Evolutionary conservation across 2,329 filamentous ascomycete genomes (phyloP).

Genomic region (Cercospora sp.): DNA sequence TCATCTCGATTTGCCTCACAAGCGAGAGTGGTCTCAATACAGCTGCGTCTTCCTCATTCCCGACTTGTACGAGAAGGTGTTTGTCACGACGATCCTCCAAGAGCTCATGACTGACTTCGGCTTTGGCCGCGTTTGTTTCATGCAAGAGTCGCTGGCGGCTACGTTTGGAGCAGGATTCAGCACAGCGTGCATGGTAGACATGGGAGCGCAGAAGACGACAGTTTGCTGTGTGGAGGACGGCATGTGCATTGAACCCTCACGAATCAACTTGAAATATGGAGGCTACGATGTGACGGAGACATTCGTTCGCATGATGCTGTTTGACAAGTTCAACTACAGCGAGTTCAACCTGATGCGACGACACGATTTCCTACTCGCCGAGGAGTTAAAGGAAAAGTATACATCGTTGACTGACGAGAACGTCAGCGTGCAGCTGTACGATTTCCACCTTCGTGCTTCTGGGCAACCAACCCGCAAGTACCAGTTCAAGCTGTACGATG

Average conservation of each 20-base stretch:
- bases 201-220: slow-evolving; percentile 95
- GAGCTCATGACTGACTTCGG: slow-evolving; percentile 87
- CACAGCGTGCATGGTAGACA: slow-evolving; percentile 90
- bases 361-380: slow-evolving; percentile 89
- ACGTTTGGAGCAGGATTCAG: slow-evolving; percentile 95
- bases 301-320: slow-evolving; percentile 97
- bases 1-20: slow-evolving; percentile 76
- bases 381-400: slow-evolving; percentile 91
- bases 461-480: slow-evolving; percentile 91
- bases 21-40: slow-evolving; percentile 83
- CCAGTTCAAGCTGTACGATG: slow-evolving; percentile 94
- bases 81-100: slow-evolving; percentile 80
- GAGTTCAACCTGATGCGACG: slow-evolving; percentile 89
- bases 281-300: slow-evolving; percentile 90
- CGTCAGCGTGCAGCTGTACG: slow-evolving; percentile 81
- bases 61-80: slow-evolving; percentile 91
- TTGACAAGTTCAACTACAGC: slow-evolving; percentile 90
- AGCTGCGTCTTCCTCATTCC: slow-evolving; percentile 97
- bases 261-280: slow-evolving; percentile 92
- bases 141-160: slow-evolving; percentile 92
- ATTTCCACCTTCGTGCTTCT: slow-evolving; percentile 86
- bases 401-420: slow-evolving; percentile 89
- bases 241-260: slow-evolving; percentile 89
- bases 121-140: slow-evolving; percentile 85
- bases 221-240: slow-evolving; percentile 97